These are phyloP conservation scores for Dactylonectria estremocensis DNA, from an alignment of 2,329 filamentous ascomycete species.

Conservation along the genomic window DNA sequence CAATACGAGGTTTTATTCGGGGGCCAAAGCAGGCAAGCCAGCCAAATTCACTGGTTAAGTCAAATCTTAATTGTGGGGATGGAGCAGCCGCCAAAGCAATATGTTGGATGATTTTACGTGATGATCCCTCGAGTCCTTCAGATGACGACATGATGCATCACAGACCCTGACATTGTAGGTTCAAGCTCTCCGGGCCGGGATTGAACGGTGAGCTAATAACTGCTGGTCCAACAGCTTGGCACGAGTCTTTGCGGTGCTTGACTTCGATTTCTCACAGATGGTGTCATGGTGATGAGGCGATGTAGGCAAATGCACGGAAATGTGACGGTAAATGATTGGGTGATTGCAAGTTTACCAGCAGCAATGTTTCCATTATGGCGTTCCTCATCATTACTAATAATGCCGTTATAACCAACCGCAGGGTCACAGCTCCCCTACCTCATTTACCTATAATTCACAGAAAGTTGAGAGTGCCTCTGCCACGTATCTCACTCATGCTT, in stretches of 20 bases:
- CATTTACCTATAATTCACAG: background rate
- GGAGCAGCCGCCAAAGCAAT: background rate
- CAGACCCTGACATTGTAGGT: background rate
- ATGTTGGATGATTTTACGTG: background rate
- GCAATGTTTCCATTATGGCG: conserved; percentile 3
- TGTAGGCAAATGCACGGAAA: background rate
- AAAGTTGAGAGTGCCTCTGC: background rate
- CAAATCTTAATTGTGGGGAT: background rate
- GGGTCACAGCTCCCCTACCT: background rate
- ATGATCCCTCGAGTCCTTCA: background rate
- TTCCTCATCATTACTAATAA: background rate
- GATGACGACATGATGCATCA: conserved; percentile 4
- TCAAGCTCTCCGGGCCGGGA: background rate
- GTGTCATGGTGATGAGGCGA: conserved; percentile 3
- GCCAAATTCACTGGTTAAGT: background rate
- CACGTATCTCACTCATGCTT: background rate
- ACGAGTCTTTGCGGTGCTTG: background rate
- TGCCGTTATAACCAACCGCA: background rate
- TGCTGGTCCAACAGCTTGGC: background rate
- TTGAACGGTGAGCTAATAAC: background rate
- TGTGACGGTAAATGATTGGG: background rate
- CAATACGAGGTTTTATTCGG: too few relatives aligned
- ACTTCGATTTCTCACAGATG: too few relatives aligned
- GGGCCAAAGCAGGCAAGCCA: too few relatives aligned
- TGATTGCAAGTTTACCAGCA: background rate